Percentiles rank a stretch among this genome's conserved stretches.
Evolutionary conservation across 495 filamentous ascomycete genomes (phyloP).

Genomic region (Penicillium cataractarum): DNA sequence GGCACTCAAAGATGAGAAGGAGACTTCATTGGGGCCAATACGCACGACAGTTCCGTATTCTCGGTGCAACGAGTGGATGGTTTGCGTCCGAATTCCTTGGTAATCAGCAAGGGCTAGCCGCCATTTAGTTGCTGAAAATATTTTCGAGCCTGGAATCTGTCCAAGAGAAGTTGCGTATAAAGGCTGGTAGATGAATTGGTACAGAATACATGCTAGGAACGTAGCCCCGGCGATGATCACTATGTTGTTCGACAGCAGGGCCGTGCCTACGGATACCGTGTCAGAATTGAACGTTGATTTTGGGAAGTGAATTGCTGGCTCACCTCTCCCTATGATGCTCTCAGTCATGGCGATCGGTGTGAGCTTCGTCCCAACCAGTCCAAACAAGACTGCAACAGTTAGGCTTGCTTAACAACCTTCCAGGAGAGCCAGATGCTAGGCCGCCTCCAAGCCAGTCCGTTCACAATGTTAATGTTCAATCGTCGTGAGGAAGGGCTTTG

Average conservation of each 20-base stretch:
- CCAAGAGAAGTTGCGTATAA: conserved; percentile 8
- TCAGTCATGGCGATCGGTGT: not conserved
- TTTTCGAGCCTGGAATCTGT: conserved; percentile 31
- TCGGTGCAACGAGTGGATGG: conserved; percentile 37
- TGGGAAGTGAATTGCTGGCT: too few relatives aligned
- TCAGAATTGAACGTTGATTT: not conserved
- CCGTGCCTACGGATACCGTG: not conserved
- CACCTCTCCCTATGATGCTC: not conserved
- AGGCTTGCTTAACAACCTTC: not conserved
- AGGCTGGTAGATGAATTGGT: not conserved
- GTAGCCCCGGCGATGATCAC: not conserved
- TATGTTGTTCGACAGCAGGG: not conserved
- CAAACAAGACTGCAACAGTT: not conserved
- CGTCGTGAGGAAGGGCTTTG: not conserved
- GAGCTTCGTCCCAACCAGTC: not conserved
- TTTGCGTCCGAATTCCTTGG: conserved; percentile 33
- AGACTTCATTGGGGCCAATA: conserved; percentile 45
- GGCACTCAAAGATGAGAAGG: conserved; percentile 34
- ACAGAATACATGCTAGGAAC: not conserved
- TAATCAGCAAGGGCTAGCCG: conserved; percentile 36
- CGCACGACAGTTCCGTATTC: conserved; percentile 44
- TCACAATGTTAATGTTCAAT: not conserved
- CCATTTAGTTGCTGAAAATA: conserved; percentile 31
- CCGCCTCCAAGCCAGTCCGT: not conserved
- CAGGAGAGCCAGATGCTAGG: not conserved